phyloP scores from a whole-genome alignment of 352 stramenopile genomes.

The Phytophthora cactorum region DNA sequence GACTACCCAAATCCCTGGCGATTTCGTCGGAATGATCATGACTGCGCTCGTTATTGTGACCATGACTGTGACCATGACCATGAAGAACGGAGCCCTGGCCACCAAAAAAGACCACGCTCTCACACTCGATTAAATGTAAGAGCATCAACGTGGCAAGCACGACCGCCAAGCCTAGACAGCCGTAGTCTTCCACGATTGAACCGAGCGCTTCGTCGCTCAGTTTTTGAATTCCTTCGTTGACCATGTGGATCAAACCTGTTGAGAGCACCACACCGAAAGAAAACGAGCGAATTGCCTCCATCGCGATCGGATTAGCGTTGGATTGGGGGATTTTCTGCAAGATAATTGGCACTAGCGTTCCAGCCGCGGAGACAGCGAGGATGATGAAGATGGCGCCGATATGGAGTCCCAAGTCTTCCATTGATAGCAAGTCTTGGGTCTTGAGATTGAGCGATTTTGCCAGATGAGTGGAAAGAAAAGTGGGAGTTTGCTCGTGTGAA shows the following conservation, averaged over 20 bases:
- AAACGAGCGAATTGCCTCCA: constrained; percentile 55
- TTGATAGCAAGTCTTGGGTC: not conserved
- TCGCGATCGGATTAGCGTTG: constrained; percentile 30
- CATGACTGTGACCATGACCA: constrained; percentile 32
- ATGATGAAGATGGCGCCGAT: constrained; percentile 53
- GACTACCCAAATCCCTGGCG: not conserved
- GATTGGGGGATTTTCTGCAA: constrained; percentile 28
- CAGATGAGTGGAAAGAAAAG: not conserved
- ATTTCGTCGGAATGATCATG: not conserved
- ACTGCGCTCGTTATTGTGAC: not conserved
- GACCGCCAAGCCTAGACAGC: constrained; percentile 52
- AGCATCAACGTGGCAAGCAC: constrained; percentile 63
- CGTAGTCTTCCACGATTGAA: constrained; percentile 51
- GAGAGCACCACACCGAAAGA: constrained; percentile 63
- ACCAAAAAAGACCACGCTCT: constrained; percentile 61
- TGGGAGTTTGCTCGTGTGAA: not conserved
- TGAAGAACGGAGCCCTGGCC: constrained; percentile 26
- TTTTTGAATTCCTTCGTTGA: constrained; percentile 55
- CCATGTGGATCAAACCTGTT: constrained; percentile 74
- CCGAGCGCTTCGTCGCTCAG: constrained; percentile 57
- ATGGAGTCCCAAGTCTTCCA: constrained; percentile 37
- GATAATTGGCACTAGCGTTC: constrained; percentile 44
- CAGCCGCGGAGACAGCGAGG: constrained; percentile 42
- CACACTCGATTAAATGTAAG: constrained; percentile 71
- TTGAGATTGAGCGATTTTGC: not conserved